Evolutionary conservation across 306 rosid species (phyloP), one percentile per base, ranked within the genome.

Genomic region (Malus orientalis): DNA sequence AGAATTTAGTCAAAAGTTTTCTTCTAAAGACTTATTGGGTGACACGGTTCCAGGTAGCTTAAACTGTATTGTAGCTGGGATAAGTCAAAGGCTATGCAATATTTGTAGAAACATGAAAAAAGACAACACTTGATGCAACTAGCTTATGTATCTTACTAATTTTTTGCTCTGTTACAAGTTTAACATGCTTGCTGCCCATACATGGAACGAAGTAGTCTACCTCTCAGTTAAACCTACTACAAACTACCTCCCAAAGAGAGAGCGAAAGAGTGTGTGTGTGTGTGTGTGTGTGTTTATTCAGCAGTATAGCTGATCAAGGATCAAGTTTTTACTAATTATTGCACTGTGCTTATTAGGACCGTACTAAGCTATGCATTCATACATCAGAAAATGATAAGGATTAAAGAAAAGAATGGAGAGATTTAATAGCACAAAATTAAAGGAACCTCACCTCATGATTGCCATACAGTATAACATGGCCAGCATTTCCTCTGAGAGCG

Each of bases 391-490:
- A 74, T 27, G 1, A 5, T 42, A 60, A 6, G 27, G 19, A 16
- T 40, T 22, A 36, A 38, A 40, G 2, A 22, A 33, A 29, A 53
- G 53, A 57, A 81, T 45, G 30, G 74, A 70, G 14, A 32, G 15
- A n/a, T 22, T n/a, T 6, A 33, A 33, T 53, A 40, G 54, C 25
- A 20, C 38, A 62, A 27, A 22, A 76, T 11, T 44, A 49, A 84
- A 58, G 70, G 68, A 76, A 54, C 9, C 81, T 79, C 51, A 93
- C 98, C 98, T 92, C 84, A 89, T 80, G 75, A 88, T 85, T 59
- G 98, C 85, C 94, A 91, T 88, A 83, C 90, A 85, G 84, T 96
- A 89, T 74, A 96, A 73, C 92, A 89, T 86, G 25, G 93, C 81
- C 32, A 96, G 85, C 81, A 87, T 81, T 79, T 89, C 92, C 53